Conservation (phyloP, 306 rosid species). For the Vigna hirtella region DNA sequence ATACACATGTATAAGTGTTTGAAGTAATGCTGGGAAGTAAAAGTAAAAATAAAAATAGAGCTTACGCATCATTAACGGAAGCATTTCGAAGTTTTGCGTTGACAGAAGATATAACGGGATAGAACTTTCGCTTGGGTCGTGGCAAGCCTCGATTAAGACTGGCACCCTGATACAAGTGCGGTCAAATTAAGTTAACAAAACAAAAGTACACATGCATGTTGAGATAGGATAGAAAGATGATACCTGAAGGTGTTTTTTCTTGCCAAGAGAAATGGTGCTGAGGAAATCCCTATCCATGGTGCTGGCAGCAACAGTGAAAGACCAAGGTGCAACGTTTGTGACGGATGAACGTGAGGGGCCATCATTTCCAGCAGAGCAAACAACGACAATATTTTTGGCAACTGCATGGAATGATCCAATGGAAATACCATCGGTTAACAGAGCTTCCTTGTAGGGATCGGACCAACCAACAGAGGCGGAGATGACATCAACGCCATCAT, state of each 20-base stretch:
- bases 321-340: constrained; percentile 60
- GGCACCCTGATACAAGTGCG: constrained; percentile 50
- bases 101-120: constrained; percentile 32
- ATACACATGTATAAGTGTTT: neutral
- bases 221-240: neutral
- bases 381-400: constrained; percentile 22
- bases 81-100: constrained; percentile 46
- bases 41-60: neutral
- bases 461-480: constrained; percentile 61
- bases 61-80: constrained; percentile 50
- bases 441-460: neutral
- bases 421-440: constrained; percentile 44
- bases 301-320: constrained; percentile 68
- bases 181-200: too few relatives aligned
- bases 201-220: too few relatives aligned
- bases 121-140: constrained; percentile 6
- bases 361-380: constrained; percentile 42
- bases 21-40: neutral
- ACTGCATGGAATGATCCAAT: constrained; percentile 71
- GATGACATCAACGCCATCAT: constrained; percentile 70
- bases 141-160: constrained; percentile 51
- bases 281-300: constrained; percentile 57
- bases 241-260: neutral
- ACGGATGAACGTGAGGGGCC: constrained; percentile 54
- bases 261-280: constrained; percentile 47